Evolutionary conservation across 805 yeast species (phyloP), one percentile per base, ranked within the genome.

Genomic region (Grigorovia humatica): DNA sequence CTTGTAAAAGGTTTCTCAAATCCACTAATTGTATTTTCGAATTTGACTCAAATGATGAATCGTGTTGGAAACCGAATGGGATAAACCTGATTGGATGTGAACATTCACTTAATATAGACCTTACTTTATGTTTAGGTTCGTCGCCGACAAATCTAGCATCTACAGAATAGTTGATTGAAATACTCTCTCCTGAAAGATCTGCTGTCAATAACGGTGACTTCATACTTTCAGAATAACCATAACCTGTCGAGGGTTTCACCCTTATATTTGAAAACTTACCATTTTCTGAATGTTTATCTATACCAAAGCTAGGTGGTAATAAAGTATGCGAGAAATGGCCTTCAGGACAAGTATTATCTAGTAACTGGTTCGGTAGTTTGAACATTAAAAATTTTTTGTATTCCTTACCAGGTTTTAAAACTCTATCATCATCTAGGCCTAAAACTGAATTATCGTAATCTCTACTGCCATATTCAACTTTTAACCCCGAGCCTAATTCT

Each of bases 321-420:
- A 54, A 44, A 55, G 55, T 59, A 54, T 73, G 64, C 54, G 64
- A 55, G 12, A 62, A 59, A 27, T 61, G 55, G 50, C 67, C 70
- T 52, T 78, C 75, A 4, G 71, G 66, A 57, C 86, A 81, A 1
- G 74, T 63, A 17, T 70, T 72, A 55, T 81, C 86, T n/a, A 82
- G 62, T 44, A 80, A 64, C 52, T 69, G 70, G 17, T 67, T 59
- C 0, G 87, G 87, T 47, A 81, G 70, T 58, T 71, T 76, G 60
- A 82, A 82, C 30, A 76, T 72, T 59, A 82, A 79, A 53, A 71
- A 74, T 60, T 82, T 82, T 59, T 80, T 81, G 57, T 78, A 76
- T 51, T 68, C 73, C 1, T 55, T 61, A 19, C 74, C 68, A 0
- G 85, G 83, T 42, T 64, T 59, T 12, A 82, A 62, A 1, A 71